Base-by-base conservation (phyloP, 2,329 filamentous ascomycete genomes). In the Botrytis sinoallii region DNA sequence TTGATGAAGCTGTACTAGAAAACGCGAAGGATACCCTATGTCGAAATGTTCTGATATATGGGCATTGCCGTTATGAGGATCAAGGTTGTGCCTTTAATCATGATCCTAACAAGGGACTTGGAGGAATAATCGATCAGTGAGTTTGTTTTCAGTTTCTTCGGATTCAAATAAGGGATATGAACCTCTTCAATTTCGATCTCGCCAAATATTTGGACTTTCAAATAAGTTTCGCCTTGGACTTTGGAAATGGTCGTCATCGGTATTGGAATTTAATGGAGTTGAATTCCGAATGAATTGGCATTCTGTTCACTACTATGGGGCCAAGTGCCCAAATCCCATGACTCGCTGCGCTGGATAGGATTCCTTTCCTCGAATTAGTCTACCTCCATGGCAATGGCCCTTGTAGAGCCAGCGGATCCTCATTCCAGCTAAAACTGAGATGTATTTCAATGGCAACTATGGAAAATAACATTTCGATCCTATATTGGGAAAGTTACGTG, bases 31-130 rank as follows among this genome's bases (percentile, higher is more conserved):
- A 97, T 82, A 97, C 93, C 10, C 88, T 95, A 73, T 98, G 94
- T 84, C 92, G 94, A 81, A 97, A 98, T 84, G 92, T 98, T 75
- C 88, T 94, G 75, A 97, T 98, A 79, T 97, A 97, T 82, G 94
- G 94, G 73, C 93, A 95, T 83, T 98, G 94, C 83, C 92, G 94
- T 77, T 97, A 94, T 83, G 93, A 97, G 85, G 93, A 97, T 81
- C 91, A 93, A 84, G 94, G 88, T 75, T 97, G 94, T 84, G 90
- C 92, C 77, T 97, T 97, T 84, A 96, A 94, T 81, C 94, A 97
- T 84, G 93, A 96, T 78, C 89, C 90, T 74, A 87, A 89, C 78
- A 94, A 91, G 83, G 84, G 85, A 76, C 85, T 75, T 32, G 76
- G 77, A 52, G 79, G 80, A 74, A 85, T 86, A 79, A 79, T 83